Percentiles rank a stretch among this genome's conserved stretches.
phyloP scores from a whole-genome alignment of 2,329 filamentous ascomycete species.

The Corniculantispora saksenae region DNA sequence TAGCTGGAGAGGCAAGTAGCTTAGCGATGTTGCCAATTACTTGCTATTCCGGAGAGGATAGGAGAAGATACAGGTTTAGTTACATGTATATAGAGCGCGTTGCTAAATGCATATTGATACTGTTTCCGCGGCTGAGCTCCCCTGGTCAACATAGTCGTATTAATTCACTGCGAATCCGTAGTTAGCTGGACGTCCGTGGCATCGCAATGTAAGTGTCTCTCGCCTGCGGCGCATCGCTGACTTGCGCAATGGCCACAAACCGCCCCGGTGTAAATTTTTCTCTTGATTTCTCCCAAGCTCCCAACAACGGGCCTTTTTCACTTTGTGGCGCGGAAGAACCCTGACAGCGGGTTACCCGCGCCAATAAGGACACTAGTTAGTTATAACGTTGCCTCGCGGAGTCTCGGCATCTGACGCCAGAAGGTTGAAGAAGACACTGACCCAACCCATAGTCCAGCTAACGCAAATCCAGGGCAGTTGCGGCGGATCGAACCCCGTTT shows the following conservation, averaged over 20 bases:
- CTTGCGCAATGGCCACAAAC: neutral
- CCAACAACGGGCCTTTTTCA: neutral
- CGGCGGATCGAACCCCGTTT: conserved; percentile 13
- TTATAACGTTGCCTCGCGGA: neutral
- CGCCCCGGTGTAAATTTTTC: neutral
- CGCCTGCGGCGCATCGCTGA: neutral
- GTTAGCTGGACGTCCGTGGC: no score
- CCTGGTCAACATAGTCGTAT: no score
- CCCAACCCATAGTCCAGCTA: neutral
- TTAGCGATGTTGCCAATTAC: no score
- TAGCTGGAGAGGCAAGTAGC: neutral
- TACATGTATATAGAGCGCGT: no score
- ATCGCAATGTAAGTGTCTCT: no score
- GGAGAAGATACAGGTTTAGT: no score
- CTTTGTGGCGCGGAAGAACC: neutral
- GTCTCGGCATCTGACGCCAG: neutral
- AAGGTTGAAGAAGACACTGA: neutral
- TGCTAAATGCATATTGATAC: no score
- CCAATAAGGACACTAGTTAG: neutral
- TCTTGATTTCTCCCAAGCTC: neutral
- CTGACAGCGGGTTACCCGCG: neutral
- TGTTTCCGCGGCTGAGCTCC: no score
- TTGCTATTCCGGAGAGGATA: no score
- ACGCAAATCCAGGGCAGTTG: neutral
- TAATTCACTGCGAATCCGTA: no score